Conservation (phyloP, 2,329 filamentous ascomycete species). For the Trichoderma sp. region DNA sequence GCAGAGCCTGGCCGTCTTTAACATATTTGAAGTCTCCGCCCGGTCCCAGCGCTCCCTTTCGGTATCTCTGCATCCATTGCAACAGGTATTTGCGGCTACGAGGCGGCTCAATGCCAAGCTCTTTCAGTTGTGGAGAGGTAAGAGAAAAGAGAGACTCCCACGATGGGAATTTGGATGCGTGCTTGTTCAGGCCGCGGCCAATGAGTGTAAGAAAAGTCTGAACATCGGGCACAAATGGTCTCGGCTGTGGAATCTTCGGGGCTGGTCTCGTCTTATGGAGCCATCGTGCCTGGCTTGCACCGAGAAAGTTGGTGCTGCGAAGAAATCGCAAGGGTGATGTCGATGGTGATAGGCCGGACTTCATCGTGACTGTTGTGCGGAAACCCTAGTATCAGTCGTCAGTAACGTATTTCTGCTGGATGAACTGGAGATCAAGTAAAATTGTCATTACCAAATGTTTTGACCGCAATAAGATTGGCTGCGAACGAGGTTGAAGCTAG, state of each 20-base stretch:
- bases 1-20: slow-evolving; percentile 55
- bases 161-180: slow-evolving; percentile 82
- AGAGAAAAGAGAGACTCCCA: slow-evolving; percentile 91
- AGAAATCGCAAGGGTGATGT: slow-evolving; percentile 39
- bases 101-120: slow-evolving; percentile 84
- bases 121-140: slow-evolving; percentile 74
- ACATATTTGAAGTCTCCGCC: slow-evolving; percentile 83
- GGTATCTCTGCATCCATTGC: slow-evolving; percentile 84
- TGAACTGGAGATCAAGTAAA: neutral
- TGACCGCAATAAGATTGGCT: neutral
- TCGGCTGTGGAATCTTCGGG: slow-evolving; percentile 66
- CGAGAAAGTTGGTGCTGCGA: slow-evolving; percentile 40
- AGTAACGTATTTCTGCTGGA: neutral
- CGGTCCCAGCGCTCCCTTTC: slow-evolving; percentile 74
- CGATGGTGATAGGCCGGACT: slow-evolving; percentile 38
- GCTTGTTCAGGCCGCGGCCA: slow-evolving; percentile 80
- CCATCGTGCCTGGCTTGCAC: slow-evolving; percentile 47
- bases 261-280: slow-evolving; percentile 48
- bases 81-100: slow-evolving; percentile 82
- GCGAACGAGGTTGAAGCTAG: neutral
- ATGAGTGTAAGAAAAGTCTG: slow-evolving; percentile 87
- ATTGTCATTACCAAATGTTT: neutral
- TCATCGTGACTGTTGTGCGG: slow-evolving; percentile 37
- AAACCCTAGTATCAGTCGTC: neutral
- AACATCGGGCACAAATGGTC: slow-evolving; percentile 83